A percentile compares a stretch with the other conserved stretches of the same genome.
phyloP scores from a whole-genome alignment of 495 filamentous ascomycete genomes.

The Hypoxylon trugodes region DNA sequence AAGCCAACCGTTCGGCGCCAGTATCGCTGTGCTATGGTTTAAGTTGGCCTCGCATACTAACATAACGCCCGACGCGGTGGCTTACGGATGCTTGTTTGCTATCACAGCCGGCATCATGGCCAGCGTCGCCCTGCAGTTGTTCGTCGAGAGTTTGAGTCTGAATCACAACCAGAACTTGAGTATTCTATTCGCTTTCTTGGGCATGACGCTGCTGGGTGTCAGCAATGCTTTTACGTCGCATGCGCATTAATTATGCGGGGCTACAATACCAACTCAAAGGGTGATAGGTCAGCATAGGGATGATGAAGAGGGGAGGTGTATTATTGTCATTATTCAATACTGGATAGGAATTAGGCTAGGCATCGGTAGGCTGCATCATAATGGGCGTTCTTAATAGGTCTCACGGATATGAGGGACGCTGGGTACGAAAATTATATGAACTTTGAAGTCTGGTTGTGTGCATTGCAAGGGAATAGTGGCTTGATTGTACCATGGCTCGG shows the following conservation, averaged over 20 bases:
- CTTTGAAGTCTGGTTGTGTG: neutral
- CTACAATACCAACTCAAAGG: neutral
- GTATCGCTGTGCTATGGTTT: slow-evolving; percentile 85
- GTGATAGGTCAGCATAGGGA: neutral
- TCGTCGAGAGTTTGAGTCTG: slow-evolving; percentile 82
- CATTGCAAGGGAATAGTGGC: neutral
- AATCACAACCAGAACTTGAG: slow-evolving; percentile 82
- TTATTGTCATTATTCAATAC: neutral
- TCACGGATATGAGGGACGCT: neutral
- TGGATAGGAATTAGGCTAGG: neutral
- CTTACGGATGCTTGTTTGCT: slow-evolving; percentile 91
- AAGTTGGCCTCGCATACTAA: slow-evolving; percentile 62
- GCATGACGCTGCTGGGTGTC: slow-evolving; percentile 87
- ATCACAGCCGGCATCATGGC: slow-evolving; percentile 94
- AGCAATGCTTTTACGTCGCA: slow-evolving; percentile 83
- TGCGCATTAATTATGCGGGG: slow-evolving; percentile 39
- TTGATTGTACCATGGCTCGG: too few relatives aligned
- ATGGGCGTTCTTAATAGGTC: slow-evolving; percentile 11
- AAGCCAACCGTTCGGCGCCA: slow-evolving; percentile 86
- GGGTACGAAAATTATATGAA: neutral
- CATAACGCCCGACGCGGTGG: slow-evolving; percentile 67
- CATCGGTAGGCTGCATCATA: slow-evolving; percentile 13
- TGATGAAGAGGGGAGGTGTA: neutral
- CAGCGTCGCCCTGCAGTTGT: slow-evolving; percentile 87
- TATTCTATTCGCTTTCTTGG: slow-evolving; percentile 84